Evolutionary conservation across 345 rosid genomes (phyloP), one percentile per base, ranked within the genome.

Genomic region (Aquilaria malaccensis): DNA sequence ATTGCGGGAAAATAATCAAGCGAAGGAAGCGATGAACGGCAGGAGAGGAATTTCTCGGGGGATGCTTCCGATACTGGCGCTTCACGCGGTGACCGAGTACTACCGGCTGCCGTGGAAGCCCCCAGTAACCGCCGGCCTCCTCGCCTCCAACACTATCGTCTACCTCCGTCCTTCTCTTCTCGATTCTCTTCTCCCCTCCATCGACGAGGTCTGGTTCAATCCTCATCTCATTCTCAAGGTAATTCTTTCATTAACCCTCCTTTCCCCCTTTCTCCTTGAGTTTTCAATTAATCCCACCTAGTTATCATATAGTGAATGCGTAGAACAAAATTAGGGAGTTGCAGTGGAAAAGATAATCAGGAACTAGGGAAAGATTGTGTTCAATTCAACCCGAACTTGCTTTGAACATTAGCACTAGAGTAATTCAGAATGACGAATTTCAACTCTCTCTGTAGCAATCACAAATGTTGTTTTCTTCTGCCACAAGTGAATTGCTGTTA

Each of bases 211-310:
- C 67, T 86, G 83, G 82, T 90, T 94, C 82, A 94, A 90, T 67
- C 85, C 99, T 13, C 67, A 88, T 74, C 99, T 87, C 66, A 82
- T 94, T 55, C 69, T 94, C 41, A 90, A 88, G 97, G 98, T 91
- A 69, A 57, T 30, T 55, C 46, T 22, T 22, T 1, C 22, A 22
- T 22, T 22, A 22, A 22, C 22, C 56, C 10, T 50, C 29, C 15
- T 11, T 49, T 31, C 10, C 11, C 1, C 4, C 1, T 32, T 4
- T 22, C 22, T 22, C 22, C 22, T 22, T 30, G 41, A 11, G n/a
- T 43, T 22, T 30, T 14, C 41, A 14, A 30, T 60, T 30, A 12
- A 52, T 33, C 7, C 52, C 11, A 55, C 41, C 0, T n/a, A 32
- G 15, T 46, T 37, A 4, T 9, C 43, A 37, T 37, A 37, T 2